A percentile compares a stretch with the other conserved stretches of the same genome.
These are phyloP conservation scores for Kwoniella mangroviensis DNA, from an alignment of 768 basidiomycete genomes.

Conservation along the genomic window DNA sequence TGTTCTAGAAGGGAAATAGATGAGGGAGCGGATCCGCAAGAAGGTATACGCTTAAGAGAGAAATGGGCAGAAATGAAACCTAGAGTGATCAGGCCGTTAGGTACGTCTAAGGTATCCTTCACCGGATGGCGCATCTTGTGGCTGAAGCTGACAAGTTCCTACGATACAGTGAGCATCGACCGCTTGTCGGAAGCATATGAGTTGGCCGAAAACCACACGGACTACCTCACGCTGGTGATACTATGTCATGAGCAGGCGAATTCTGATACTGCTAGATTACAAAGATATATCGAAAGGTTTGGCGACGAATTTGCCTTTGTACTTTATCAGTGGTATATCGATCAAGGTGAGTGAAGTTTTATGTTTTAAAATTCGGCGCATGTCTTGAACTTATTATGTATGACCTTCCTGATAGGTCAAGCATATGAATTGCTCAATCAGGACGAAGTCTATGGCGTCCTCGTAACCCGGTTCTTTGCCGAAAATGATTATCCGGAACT, in stretches of 20 bases:
- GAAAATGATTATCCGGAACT: conserved; percentile 63
- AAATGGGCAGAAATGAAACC: conserved; percentile 75
- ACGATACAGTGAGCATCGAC: conserved; percentile 67
- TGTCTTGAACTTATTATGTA: no score
- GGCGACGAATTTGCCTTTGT: conserved; percentile 83
- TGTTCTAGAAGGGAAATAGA: conserved; percentile 39
- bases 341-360: conserved; percentile 67
- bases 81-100: conserved; percentile 75
- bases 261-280: conserved; percentile 58
- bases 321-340: conserved; percentile 90
- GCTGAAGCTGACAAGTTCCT: background rate
- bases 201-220: conserved; percentile 83
- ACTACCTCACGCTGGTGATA: conserved; percentile 81
- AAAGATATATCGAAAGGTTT: conserved; percentile 75
- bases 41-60: conserved; percentile 67
- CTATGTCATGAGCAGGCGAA: conserved; percentile 67
- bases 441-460: conserved; percentile 66
- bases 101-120: conserved; percentile 61
- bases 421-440: conserved; percentile 79
- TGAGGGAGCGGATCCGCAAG: conserved; percentile 63
- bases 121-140: no score
- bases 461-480: conserved; percentile 76
- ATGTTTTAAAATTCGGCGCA: no score
- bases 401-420: conserved; percentile 64
- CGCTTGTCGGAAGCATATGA: conserved; percentile 73